Evolutionary conservation across 805 yeast species (phyloP), one percentile per base, ranked within the genome.

Genomic region (Pichia gijzeniarum): DNA sequence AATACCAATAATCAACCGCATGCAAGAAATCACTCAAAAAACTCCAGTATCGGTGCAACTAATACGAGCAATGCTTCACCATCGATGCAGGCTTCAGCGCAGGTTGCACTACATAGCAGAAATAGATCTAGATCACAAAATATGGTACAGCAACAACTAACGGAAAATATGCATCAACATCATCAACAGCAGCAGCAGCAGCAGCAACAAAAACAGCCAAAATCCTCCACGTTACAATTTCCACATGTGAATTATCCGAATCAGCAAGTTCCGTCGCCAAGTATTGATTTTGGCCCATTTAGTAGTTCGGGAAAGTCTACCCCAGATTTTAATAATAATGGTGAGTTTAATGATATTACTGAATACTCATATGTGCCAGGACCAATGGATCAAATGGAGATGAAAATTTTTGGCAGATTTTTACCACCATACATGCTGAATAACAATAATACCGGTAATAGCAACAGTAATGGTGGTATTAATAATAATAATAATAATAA

Each of bases 371-470:
- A 85, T 55, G 72, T 85, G 49, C 87, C 93, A 1, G 93, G 95
- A 4, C 82, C 85, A 36, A 83, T 88, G 71, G 95, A 88, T 60
- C 85, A 82, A 53, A 64, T 88, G 39, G 96, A 88, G 60, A 78
- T 86, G 57, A 90, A 86, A 57, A 73, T 88, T 17, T 88, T 88
- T 68, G 96, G 96, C 1, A 68, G 85, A 34, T 81, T 84, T 51
- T 59, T 86, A 40, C 95, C 95, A 2, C 93, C 95, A 3, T 86
- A 85, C 59, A 86, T 86, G 95, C 69, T 80, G 36, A 63, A 64
- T 43, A 56, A 59, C n/a, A 34, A 34, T 7, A 34, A 17, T 43
- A 56, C 58, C n/a, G 18, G 18, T 7, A 34, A 17, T 8, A 18
- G 12, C 19, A 34, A 34, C 19, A 53, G 45, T 33, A 34, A 50